Conservation (phyloP, 805 yeast species). For the Spathaspora arborariae region DNA sequence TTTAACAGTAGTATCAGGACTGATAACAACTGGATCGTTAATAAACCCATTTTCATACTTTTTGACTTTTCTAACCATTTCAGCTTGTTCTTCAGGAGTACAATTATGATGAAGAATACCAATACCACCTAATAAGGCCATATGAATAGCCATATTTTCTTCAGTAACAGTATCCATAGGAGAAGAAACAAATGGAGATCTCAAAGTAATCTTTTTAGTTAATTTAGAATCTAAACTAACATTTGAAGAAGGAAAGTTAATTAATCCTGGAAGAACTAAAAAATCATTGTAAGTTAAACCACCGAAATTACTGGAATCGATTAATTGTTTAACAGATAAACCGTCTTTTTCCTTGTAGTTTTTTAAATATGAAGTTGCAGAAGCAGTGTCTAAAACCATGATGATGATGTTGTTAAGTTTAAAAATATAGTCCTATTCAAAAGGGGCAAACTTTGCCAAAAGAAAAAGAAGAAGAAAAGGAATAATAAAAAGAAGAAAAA, state of each 20-base stretch:
- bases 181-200: constrained; percentile 93
- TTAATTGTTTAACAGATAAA: constrained; percentile 72
- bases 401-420: background rate
- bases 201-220: constrained; percentile 87
- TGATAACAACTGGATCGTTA: constrained; percentile 79
- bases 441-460: constrained; percentile 42
- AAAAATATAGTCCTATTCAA: constrained; percentile 5
- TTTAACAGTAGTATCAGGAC: constrained; percentile 73
- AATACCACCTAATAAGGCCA: constrained; percentile 98
- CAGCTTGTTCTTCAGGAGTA: constrained; percentile 95
- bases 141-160: constrained; percentile 94
- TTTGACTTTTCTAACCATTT: constrained; percentile 95
- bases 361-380: constrained; percentile 66
- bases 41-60: constrained; percentile 97
- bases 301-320: constrained; percentile 89
- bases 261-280: constrained; percentile 91
- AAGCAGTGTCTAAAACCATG: constrained; percentile 35
- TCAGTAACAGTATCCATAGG: constrained; percentile 99
- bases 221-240: constrained; percentile 81
- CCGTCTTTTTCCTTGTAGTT: constrained; percentile 78
- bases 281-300: constrained; percentile 98
- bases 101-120: constrained; percentile 99
- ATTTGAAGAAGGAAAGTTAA: constrained; percentile 74
- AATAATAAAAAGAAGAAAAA: constrained; percentile 2
- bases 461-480: constrained; percentile 18